Base-by-base conservation (phyloP, 108 stramenopile species). In the Cyclotella kingstonii region DNA sequence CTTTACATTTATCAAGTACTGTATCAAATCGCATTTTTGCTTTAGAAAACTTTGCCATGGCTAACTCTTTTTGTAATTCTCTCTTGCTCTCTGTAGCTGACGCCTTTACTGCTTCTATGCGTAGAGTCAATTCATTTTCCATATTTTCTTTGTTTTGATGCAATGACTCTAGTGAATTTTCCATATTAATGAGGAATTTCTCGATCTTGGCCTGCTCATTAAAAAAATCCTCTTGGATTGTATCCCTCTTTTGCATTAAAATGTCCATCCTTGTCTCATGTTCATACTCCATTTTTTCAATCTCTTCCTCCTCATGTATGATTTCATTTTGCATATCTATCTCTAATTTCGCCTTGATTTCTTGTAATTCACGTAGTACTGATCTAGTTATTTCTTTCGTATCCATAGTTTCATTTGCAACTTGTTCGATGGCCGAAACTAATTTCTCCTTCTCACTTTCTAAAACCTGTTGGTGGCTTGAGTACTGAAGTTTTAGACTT, bases 161-260 rank as follows among this genome's bases (percentile, higher is more conserved):
- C 11, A 57, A 39, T 2, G 56, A 42, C 27, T 57, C 56, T n/a
- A 57, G 41, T 42, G 56, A 57, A 9, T 57, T 26, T 15, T 57
- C 56, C 41, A 57, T 57, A 3, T 17, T 41, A 1, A 30, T 50
- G 26, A 50, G 29, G 12, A 50, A 30, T 2, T 50, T 21, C 26
- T 50, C 2, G 31, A 50, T 21, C 1, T 50, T 29, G 4, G 28
- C 11, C 31, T 50, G 49, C 15, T 50, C 49, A 4, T 27, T 11
- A 10, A 14, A 30, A 30, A 50, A 30, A 30, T 50, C 49, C 31
- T 27, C 49, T 29, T 50, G 49, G 3, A 50, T 11, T n/a, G 22
- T 29, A 10, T 50, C 49, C 28, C 49, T 50, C 27, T 29, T 50
- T 8, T 26, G 12, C 10, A 50, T 29, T 15, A 50, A 50, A 12